These are phyloP conservation scores for Ogataea dorogensis DNA, from an alignment of 805 yeast species.

Conservation along the genomic window DNA sequence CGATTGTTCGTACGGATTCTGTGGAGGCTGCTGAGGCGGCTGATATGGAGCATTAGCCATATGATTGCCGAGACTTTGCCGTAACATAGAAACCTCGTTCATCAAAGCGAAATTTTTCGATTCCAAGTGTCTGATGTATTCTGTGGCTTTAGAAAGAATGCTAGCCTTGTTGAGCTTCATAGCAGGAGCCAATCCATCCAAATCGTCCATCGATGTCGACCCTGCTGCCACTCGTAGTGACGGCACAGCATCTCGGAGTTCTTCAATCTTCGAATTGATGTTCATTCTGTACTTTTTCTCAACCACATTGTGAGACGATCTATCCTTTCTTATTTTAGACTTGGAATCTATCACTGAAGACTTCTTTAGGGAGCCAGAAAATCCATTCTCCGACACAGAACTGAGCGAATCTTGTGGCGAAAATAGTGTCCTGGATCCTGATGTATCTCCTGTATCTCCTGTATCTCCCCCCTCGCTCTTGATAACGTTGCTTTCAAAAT, in stretches of 20 bases:
- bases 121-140: conserved; percentile 74
- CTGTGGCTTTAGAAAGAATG: conserved; percentile 73
- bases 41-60: conserved; percentile 1
- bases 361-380: not conserved
- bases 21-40: not conserved
- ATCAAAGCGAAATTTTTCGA: conserved; percentile 49
- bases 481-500: not conserved
- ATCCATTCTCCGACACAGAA: conserved; percentile 14
- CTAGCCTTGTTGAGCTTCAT: conserved; percentile 75
- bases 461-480: not conserved
- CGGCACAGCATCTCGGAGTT: conserved; percentile 76
- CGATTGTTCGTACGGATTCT: conserved; percentile 1
- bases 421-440: conserved; percentile 4
- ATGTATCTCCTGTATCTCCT: not conserved
- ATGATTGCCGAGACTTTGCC: conserved; percentile 19
- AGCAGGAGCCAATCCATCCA: conserved; percentile 78
- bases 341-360: conserved; percentile 16
- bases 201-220: conserved; percentile 41
- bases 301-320: conserved; percentile 73
- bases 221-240: conserved; percentile 60
- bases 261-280: conserved; percentile 66
- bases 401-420: conserved; percentile 19
- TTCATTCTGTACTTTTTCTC: conserved; percentile 80
- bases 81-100: conserved; percentile 52
- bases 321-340: conserved; percentile 46